Evolutionary conservation across 768 basidiomycete genomes (phyloP), one percentile per base, ranked within the genome.

Genomic region (Naematelia aurantialba): DNA sequence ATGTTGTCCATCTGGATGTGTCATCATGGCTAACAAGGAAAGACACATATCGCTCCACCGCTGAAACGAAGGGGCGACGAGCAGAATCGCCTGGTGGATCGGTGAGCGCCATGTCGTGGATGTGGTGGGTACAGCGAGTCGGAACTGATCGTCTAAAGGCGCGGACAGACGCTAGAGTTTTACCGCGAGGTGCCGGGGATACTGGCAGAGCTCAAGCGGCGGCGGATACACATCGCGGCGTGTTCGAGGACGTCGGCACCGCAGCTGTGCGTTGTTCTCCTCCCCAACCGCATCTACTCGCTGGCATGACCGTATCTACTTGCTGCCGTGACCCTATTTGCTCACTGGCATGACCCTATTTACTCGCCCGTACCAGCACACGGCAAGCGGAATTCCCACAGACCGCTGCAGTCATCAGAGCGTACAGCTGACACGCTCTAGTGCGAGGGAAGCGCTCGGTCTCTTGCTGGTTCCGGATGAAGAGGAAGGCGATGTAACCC

Each of bases 171-270:
- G 22, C 83, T 92, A 44, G 79, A 80, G 2, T 89, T 94, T 76
- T 94, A 89, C 76, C 77, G 79, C 39, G 86, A 92, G 56, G 88
- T 92, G 0, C 84, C 89, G 0, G 78, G 80, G 19, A 88, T 96
- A 51, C 76, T 92, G 30, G 84, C 85, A 56, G 79, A 79, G 11
- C 55, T 78, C 17, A 71, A 81, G 78, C 2, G 82, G 74, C 13
- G 66, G 29, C 34, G 62, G 1, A 81, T 85, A 0, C 77, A 79
- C 5, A 80, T 90, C 51, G 88, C 88, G 0, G 87, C 85, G 1
- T 87, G 87, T 57, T 91, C 89, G 5, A 80, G 90, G 45, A 90
- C 89, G 0, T 67, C 78, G 62, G 85, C 89, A 0, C 81, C 86
- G 0, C 81, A 80, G 55, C 78, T 89, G 91, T 91, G 71, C 65